Base-by-base conservation (phyloP, 495 filamentous ascomycete species). In the Podospora didyma region DNA sequence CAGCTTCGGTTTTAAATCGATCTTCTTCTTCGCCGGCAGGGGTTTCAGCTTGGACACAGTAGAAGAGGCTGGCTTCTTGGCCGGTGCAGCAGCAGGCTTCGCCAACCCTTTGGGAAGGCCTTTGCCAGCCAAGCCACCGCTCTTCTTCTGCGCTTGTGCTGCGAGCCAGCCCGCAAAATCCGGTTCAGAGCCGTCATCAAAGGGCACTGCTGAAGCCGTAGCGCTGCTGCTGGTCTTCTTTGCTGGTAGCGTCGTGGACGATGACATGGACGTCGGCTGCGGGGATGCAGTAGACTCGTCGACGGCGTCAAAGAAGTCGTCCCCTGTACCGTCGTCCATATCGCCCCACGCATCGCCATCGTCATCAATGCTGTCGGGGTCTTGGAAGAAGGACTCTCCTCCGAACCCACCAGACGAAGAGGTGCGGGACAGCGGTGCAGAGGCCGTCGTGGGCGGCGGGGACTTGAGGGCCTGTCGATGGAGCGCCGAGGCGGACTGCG, bases 111-210 rank as follows among this genome's bases (percentile, higher is more conserved):
- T 96, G 0, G 90, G 90, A 37, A 96, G 57, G 2, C 83, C 75
- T 52, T 86, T 89, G 2, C 34, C 59, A 0, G 49, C 57, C 0
- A 49, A 53, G 54, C 82, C 79, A 1, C 62, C 60, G 3, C 62
- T 73, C 71, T 93, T 96, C 58, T 87, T 81, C 61, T 87, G 74
- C 19, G 85, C 81, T 70, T 96, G 91, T 16, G 90, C 90, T 10
- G 89, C 89, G 44, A 96, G 70, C 91, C 92, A 96, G 5, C 89
- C 90, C 19, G 91, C 92, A 71, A 97, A 97, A 68, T 97, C 92
- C 2, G 91, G 91, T 64, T 97, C 91, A 2, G 86, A 86, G 28
- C 86, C 85, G 63, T 95, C 90, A 57, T 92, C 89, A 59, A 86
- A 95, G 0, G 84, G 79, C 12, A 75, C 77, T 2, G 76, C 66